Evolutionary conservation across 805 yeast genomes (phyloP), one percentile per base, ranked within the genome.

Genomic region (Saturnispora kantuleensis): DNA sequence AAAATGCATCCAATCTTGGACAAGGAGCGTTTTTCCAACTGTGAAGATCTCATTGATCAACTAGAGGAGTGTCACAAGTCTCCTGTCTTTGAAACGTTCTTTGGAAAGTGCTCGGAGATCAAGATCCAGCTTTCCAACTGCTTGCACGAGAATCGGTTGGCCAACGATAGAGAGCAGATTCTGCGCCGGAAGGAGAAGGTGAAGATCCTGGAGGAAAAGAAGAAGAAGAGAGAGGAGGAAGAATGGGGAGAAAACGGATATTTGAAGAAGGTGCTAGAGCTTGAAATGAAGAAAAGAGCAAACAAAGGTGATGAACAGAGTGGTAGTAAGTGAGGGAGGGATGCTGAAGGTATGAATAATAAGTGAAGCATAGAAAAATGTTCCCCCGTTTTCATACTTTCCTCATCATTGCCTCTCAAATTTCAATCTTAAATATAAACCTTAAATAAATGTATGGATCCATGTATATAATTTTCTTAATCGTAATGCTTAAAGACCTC

Each of bases 41-140:
- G 98, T 62, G 78, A 75, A 42, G 84, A 81, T 49, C 72, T 87
- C 35, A 87, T 93, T 60, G 80, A 81, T 49, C 96, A 95, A 0
- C 73, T 90, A 5, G 95, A 90, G 55, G 81, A 85, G 58, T 90
- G 98, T 60, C 96, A 89, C 56, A 72, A 77, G 47, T 71, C 71
- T 44, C 82, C 79, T 45, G 82, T 79, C 52, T 53, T 83, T 48
- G 72, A 76, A 52, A 77, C 84, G 59, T 79, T 84, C 7, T 67
- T 86, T 52, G 97, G 97, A 26, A 69, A 76, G 47, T 90, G 98
- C 65, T 86, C 87, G 63, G 78, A 79, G 43, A 81, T 83, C 55
- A 88, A 88, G 56, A 85, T 83, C 50, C 89, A 84, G 42, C 70
- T 93, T 43, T 65, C 82, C 31, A 68, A 76, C 56, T 90, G 98